These are phyloP conservation scores for Rubroshorea leprosula DNA, from an alignment of 345 rosid species.

Conservation along the genomic window DNA sequence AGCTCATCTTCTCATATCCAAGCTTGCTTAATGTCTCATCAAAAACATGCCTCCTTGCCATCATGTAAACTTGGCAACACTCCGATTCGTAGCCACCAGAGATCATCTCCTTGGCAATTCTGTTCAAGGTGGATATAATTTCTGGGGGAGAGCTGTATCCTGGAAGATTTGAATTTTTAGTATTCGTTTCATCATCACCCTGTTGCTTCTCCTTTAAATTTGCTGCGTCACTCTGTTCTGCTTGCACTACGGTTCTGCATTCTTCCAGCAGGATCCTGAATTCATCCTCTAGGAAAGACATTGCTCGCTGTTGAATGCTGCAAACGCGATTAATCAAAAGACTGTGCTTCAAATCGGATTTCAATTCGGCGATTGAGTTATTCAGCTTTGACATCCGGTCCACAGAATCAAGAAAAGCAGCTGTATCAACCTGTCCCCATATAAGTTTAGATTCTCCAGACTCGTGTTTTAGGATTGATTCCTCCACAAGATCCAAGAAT, in stretches of 20 bases:
- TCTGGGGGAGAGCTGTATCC: slow-evolving; percentile 48
- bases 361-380: slow-evolving; percentile 20
- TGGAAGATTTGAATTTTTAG: slow-evolving; percentile 23
- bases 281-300: slow-evolving; percentile 69
- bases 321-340: slow-evolving; percentile 47
- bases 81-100: slow-evolving; percentile 62
- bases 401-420: slow-evolving; percentile 38
- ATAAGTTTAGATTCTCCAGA: slow-evolving; percentile 31
- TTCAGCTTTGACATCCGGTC: slow-evolving; percentile 50
- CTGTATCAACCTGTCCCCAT: slow-evolving; percentile 37
- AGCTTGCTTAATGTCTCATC: slow-evolving; percentile 43
- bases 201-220: slow-evolving; percentile 4
- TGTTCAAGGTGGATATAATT: slow-evolving; percentile 33
- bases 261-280: slow-evolving; percentile 53
- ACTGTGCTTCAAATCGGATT: slow-evolving; percentile 32
- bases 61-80: slow-evolving; percentile 58
- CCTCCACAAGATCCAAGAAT: slow-evolving; percentile 60
- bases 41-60: slow-evolving; percentile 48
- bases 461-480: slow-evolving; percentile 33
- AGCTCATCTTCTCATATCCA: slow-evolving; percentile 69
- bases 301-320: slow-evolving; percentile 52
- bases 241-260: slow-evolving; percentile 11
- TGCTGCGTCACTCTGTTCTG: slow-evolving; percentile 17
- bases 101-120: slow-evolving; percentile 59
- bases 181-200: slow-evolving; percentile 11